These are phyloP conservation scores for Emergomyces pasteurianus DNA, from an alignment of 2,329 filamentous ascomycete species.

Conservation along the genomic window DNA sequence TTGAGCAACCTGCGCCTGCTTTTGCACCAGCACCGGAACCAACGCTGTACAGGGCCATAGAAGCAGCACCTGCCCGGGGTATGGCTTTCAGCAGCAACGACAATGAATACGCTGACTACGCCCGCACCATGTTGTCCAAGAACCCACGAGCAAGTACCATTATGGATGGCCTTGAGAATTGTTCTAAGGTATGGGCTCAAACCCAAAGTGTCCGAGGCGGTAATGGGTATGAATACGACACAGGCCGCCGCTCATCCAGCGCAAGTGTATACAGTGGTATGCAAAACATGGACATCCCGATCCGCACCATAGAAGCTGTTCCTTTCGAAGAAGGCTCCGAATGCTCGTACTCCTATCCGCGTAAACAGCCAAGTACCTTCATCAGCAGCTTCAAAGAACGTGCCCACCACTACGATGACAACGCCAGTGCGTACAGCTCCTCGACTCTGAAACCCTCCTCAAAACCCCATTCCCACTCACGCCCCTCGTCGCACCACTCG, in stretches of 20 bases:
- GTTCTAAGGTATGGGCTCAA: slow-evolving; percentile 8
- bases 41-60: slow-evolving; percentile 22
- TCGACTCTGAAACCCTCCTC: slow-evolving; percentile 20
- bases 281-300: slow-evolving; percentile 20
- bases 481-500: slow-evolving; percentile 2
- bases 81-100: slow-evolving; percentile 16
- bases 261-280: slow-evolving; percentile 25
- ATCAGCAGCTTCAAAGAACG: slow-evolving; percentile 30
- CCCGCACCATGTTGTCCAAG: slow-evolving; percentile 27
- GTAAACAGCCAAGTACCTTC: slow-evolving; percentile 25
- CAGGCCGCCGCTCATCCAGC: slow-evolving; percentile 24
- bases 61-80: slow-evolving; percentile 19
- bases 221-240: slow-evolving; percentile 2
- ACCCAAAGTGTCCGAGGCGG: slow-evolving; percentile 6
- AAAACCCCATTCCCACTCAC: slow-evolving; percentile 4
- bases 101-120: slow-evolving; percentile 20
- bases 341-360: slow-evolving; percentile 8
- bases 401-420: slow-evolving; percentile 14
- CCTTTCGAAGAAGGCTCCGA: slow-evolving; percentile 16
- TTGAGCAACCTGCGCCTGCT: slow-evolving; percentile 14
- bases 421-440: slow-evolving; percentile 23
- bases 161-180: slow-evolving; percentile 27
- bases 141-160: slow-evolving; percentile 30
- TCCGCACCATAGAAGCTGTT: slow-evolving; percentile 31
- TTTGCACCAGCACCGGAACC: slow-evolving; percentile 14